phyloP scores from a whole-genome alignment of 306 rosid species.

The Psophocarpus tetragonolobus region DNA sequence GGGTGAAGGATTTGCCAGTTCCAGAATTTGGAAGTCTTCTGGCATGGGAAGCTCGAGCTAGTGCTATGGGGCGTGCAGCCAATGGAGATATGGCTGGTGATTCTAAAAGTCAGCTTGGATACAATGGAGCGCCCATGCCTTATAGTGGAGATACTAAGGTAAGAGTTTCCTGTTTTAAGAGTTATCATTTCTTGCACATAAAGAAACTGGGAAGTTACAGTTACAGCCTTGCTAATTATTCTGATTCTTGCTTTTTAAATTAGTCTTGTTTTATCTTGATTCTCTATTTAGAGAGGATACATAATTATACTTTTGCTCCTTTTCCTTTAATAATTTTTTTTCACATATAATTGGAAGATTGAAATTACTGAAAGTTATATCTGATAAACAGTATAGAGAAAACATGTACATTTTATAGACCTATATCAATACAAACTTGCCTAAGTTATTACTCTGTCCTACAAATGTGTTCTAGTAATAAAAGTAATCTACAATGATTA shows the following conservation, averaged over 20 bases:
- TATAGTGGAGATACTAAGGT: conserved; percentile 94
- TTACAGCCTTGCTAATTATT: not conserved
- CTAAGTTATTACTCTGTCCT: not conserved
- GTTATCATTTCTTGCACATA: not conserved
- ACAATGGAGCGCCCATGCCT: conserved; percentile 88
- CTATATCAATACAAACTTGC: not conserved
- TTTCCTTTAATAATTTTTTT: not conserved
- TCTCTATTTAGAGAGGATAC: not conserved
- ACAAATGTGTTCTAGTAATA: not conserved
- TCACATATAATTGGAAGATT: not conserved
- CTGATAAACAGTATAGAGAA: not conserved
- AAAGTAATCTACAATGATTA: not conserved
- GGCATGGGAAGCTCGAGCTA: conserved; percentile 97
- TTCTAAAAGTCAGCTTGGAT: conserved; percentile 68
- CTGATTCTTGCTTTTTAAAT: not conserved
- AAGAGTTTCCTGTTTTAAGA: conserved; percentile 28
- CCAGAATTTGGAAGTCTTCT: conserved; percentile 91
- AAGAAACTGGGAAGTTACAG: not conserved
- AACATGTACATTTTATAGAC: not conserved
- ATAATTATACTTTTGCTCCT: not conserved
- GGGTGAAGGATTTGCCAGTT: conserved; percentile 88
- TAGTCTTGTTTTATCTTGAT: not conserved
- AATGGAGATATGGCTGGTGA: conserved; percentile 79
- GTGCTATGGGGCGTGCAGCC: conserved; percentile 67
- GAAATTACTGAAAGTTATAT: not conserved